Conservation (phyloP, 2,329 filamentous ascomycete species). For the Penicillium sp. region DNA sequence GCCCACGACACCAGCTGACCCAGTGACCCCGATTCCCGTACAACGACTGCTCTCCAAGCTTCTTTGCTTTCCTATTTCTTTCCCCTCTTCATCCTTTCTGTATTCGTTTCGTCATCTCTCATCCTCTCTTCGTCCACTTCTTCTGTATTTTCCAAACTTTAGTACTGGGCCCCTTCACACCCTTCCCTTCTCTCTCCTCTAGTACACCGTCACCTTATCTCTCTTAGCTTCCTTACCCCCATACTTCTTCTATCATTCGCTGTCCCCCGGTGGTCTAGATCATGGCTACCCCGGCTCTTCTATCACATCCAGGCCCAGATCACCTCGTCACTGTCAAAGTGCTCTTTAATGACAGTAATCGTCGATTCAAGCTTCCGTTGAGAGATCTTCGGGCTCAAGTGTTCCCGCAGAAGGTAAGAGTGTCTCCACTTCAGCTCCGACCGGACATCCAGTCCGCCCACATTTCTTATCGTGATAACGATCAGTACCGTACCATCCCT, state of each 20-base stretch:
- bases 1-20: constrained; percentile 15
- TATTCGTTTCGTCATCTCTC: constrained; percentile 11
- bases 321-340: constrained; percentile 85
- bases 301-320: constrained; percentile 56
- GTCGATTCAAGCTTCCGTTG: constrained; percentile 86
- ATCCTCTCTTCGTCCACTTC: background rate
- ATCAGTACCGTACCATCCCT: constrained; percentile 4
- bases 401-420: constrained; percentile 76
- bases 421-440: constrained; percentile 47
- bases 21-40: constrained; percentile 6
- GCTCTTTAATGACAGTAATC: constrained; percentile 69
- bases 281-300: constrained; percentile 42
- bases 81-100: constrained; percentile 16
- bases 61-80: background rate
- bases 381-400: constrained; percentile 73
- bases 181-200: background rate
- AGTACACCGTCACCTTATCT: background rate
- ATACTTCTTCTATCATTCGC: constrained; percentile 2
- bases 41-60: constrained; percentile 9
- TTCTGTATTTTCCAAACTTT: background rate
- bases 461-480: constrained; percentile 19
- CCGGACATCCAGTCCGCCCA: constrained; percentile 22
- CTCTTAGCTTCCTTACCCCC: constrained; percentile 8
- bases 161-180: background rate
- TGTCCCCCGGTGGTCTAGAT: constrained; percentile 7